These are phyloP conservation scores for Akanthomyces dipterigenus DNA, from an alignment of 2,329 filamentous ascomycete species.

Conservation along the genomic window DNA sequence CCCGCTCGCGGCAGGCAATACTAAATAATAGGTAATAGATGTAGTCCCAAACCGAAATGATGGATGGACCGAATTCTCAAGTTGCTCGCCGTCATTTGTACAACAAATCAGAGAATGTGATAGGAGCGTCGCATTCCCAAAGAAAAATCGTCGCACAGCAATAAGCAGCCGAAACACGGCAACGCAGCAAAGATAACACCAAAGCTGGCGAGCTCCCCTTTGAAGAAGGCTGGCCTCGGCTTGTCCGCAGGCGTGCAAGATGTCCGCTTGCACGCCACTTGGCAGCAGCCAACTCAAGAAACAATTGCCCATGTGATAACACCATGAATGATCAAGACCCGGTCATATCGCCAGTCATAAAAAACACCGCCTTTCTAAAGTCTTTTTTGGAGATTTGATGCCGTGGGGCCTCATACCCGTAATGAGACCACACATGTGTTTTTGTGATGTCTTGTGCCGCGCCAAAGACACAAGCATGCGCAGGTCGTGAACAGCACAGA, in stretches of 20 bases:
- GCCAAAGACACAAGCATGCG: conserved; percentile 25
- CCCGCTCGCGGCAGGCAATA: conserved; percentile 9
- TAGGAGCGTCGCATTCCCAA: conserved; percentile 22
- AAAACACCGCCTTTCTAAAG: conserved; percentile 36
- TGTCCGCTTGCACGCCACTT: conserved; percentile 29
- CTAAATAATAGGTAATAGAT: conserved; percentile 13
- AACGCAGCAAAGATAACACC: conserved; percentile 14
- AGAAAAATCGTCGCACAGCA: conserved; percentile 22
- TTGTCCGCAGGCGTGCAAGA: conserved; percentile 17
- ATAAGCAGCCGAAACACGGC: conserved; percentile 12
- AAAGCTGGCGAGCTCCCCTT: conserved; percentile 30
- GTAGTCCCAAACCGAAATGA: conserved; percentile 8
- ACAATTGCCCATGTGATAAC: conserved; percentile 28
- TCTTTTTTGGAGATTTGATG: conserved; percentile 39
- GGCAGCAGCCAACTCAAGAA: conserved; percentile 24
- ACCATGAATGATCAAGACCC: conserved; percentile 14
- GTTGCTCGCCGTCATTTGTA: conserved; percentile 13
- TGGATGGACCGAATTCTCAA: conserved; percentile 9
- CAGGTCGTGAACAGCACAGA: conserved; percentile 32
- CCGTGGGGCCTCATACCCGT: conserved; percentile 40
- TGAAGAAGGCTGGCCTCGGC: background rate
- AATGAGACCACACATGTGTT: conserved; percentile 15
- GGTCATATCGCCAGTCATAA: conserved; percentile 23
- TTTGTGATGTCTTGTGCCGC: conserved; percentile 4
- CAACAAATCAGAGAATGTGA: conserved; percentile 19